Base-by-base conservation (phyloP, 2,329 filamentous ascomycete genomes). In the Fusarium nurragi region DNA sequence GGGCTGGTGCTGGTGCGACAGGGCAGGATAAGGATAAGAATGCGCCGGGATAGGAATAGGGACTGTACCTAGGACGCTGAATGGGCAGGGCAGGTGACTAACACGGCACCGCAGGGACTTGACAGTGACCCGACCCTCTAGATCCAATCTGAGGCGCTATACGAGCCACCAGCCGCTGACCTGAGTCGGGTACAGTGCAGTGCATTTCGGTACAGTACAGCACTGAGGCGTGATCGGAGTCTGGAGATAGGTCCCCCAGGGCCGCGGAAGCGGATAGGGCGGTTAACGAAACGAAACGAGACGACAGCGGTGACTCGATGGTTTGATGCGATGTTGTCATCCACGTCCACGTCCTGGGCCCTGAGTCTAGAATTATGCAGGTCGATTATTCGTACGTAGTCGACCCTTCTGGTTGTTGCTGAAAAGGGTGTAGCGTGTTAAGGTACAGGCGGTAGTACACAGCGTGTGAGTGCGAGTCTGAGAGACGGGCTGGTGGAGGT, bases 11-110 rank as follows among this genome's bases (percentile, higher is more conserved):
- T 65, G 51, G 64, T 56, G 67, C 49, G 58, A 67, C 59, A 49
- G 61, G 65, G 54, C 43, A 55, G 57, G 65, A 63, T 52, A 63
- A 62, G 56, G 61, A 49, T 49, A 65, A 39, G 64, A 64, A 49
- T 38, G 55, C 19, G 60, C 58, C 48, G 51, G 48, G 54, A 62
- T 54, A 52, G 62, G 51, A 53, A 60, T 66, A 54, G 57, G 25
- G 36, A 54, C 54, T 41, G 55, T 54, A 60, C 55, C 40, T 23
- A 36, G 39, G 49, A 57, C 49, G 23, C 43, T 54, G 59, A 44
- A 54, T 47, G 61, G 62, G 54, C 55, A 61, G 54, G 57, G 56
- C 59, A 69, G 70, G 71, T 73, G 71, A 73, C 71, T 73, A 74
- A 70, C 67, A 70, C 60, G 60, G 46, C 34, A 55, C 43, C 44